These are phyloP conservation scores for Pichia rugopelliculosa DNA, from an alignment of 805 yeast genomes.

Conservation along the genomic window DNA sequence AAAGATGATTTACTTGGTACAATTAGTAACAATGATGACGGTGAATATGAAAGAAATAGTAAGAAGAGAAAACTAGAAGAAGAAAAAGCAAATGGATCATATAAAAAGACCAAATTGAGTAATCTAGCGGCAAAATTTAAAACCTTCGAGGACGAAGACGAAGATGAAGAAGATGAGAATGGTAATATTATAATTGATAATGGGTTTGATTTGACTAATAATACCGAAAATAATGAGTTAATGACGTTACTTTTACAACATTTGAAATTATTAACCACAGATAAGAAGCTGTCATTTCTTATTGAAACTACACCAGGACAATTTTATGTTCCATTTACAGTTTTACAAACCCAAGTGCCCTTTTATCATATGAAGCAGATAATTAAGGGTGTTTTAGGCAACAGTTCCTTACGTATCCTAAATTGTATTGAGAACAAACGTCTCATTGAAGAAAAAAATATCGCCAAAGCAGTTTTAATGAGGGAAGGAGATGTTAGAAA, in stretches of 20 bases:
- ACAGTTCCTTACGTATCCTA: slow-evolving; percentile 61
- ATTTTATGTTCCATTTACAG: slow-evolving; percentile 57
- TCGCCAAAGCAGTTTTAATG: slow-evolving; percentile 68
- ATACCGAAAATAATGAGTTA: slow-evolving; percentile 13
- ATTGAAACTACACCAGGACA: slow-evolving; percentile 47
- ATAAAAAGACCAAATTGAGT: slow-evolving; percentile 9
- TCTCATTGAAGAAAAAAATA: slow-evolving; percentile 76
- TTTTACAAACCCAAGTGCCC: slow-evolving; percentile 39
- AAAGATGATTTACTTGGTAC: slow-evolving; percentile 30
- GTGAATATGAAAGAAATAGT: background rate
- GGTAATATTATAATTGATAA: slow-evolving; percentile 13
- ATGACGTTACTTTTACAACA: slow-evolving; percentile 40
- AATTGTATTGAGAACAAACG: slow-evolving; percentile 67
- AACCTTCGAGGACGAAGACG: slow-evolving; percentile 20
- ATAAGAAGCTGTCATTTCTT: slow-evolving; percentile 50
- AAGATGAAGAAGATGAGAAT: slow-evolving; percentile 23
- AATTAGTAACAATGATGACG: slow-evolving; percentile 25
- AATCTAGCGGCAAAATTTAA: slow-evolving; percentile 5
- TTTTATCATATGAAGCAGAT: slow-evolving; percentile 48
- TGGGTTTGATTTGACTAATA: slow-evolving; percentile 5
- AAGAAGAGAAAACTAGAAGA: slow-evolving; percentile 8
- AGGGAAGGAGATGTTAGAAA: slow-evolving; percentile 72
- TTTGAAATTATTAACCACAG: slow-evolving; percentile 53
- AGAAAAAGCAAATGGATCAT: slow-evolving; percentile 4
- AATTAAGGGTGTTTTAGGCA: slow-evolving; percentile 55